Evolutionary conservation across 192 early-diverging fungal genomes (phyloP), one percentile per base, ranked within the genome.

Genomic region (Backusella macrospora): DNA sequence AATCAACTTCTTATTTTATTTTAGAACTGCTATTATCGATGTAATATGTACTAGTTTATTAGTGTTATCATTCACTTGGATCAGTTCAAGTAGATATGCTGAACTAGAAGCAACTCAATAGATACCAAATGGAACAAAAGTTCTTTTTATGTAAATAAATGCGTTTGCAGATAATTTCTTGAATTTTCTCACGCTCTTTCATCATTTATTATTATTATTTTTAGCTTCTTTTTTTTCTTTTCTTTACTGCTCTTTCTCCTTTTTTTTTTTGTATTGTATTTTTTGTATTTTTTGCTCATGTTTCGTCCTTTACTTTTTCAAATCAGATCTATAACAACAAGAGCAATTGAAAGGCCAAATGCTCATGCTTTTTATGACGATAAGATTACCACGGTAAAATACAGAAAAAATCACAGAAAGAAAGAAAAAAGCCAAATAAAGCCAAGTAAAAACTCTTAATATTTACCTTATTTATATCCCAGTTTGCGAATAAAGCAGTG

Each of bases 1-100:
- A 26, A 21, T 23, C 29, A 34, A 10, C 43, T 44, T 65, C 1
- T 43, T 75, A 78, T 71, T 73, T 72, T 66, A 74, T 66, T 10
- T 70, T 88, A 90, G 90, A 69, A 92, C 91, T 5, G 89, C 90
- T 0, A 83, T 88, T 23, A 85, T 91, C 65, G 92, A 92, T 65
- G 91, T 92, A 44, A 81, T 93, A 6, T 89, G 90, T 43, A 92
- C 90, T 9, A 81, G 75, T 4, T 76, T 93, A 10, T 75, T 93
- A 8, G 90, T 89, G 0, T 49, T 72, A 34, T 77, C 81, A 4
- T 87, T 87, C 67, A 79, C 80, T 62, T 77, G 48, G 14, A 70
- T 86, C 5, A 48, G 29, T 1, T 64, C 72, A 21, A 67, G 38
- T 42, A 62, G 66, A 12, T 62, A 45, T 43, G 69, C 72, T 21